A percentile compares a stretch with the other conserved stretches of the same genome.
Evolutionary conservation across 805 yeast genomes (phyloP).

Genomic region (Tetrapisispora taiwanensis): DNA sequence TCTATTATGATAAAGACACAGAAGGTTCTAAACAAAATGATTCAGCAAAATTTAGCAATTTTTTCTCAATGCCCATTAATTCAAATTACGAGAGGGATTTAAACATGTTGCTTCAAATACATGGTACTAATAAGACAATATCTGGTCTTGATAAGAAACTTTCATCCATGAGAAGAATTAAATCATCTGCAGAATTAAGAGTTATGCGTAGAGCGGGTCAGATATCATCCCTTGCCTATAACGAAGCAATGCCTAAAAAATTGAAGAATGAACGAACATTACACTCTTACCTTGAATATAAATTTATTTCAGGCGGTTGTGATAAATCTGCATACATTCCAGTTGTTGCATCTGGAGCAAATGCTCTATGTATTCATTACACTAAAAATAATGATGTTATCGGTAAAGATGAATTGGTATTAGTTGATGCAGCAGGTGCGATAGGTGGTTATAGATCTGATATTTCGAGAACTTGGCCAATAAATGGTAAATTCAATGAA

Average conservation of each 20-base stretch:
- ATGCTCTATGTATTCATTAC: conserved; percentile 87
- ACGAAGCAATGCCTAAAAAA: conserved; percentile 62
- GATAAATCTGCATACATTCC: conserved; percentile 87
- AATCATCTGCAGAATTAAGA: conserved; percentile 65
- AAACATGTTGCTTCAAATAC: conserved; percentile 29
- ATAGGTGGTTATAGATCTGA: conserved; percentile 93
- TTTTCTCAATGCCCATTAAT: conserved; percentile 19
- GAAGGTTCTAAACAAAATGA: conserved; percentile 12
- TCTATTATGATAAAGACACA: conserved; percentile 42
- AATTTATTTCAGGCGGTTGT: conserved; percentile 80
- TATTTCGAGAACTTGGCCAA: conserved; percentile 95
- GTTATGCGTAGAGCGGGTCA: conserved; percentile 77
- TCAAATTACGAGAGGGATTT: conserved; percentile 18
- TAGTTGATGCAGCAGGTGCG: conserved; percentile 92
- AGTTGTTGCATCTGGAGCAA: conserved; percentile 89
- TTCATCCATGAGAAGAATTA: conserved; percentile 45
- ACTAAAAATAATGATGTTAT: conserved; percentile 83
- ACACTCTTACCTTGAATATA: conserved; percentile 70
- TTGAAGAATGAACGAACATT: conserved; percentile 68
- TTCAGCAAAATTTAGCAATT: conserved; percentile 23
- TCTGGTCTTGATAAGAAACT: conserved; percentile 14
- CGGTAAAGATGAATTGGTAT: conserved; percentile 67
- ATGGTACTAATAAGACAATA: not conserved
- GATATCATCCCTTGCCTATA: conserved; percentile 75
- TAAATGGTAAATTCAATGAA: conserved; percentile 56